Conservation (phyloP, 352 stramenopile species). For the Pythium aquatile region DNA sequence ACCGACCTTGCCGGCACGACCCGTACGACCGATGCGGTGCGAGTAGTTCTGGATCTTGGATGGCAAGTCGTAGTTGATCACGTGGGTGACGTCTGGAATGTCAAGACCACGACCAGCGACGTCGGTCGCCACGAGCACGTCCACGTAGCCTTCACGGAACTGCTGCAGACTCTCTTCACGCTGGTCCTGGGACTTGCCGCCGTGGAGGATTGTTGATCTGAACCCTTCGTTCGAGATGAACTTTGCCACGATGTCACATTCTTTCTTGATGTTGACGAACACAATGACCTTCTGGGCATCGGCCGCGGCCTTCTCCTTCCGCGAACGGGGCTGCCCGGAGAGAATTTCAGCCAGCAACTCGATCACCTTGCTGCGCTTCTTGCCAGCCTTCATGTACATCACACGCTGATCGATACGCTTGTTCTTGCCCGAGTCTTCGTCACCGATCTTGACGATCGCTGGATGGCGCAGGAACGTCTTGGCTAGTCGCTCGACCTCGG, state of each 20-base stretch:
- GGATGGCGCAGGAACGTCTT: slow-evolving; percentile 97
- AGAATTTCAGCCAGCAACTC: slow-evolving; percentile 88
- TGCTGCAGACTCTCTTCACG: slow-evolving; percentile 90
- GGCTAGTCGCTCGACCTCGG: slow-evolving; percentile 96
- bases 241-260: slow-evolving; percentile 94
- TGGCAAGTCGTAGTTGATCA: slow-evolving; percentile 99
- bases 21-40: slow-evolving; percentile 98
- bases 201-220: slow-evolving; percentile 94
- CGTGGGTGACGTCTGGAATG: slow-evolving; percentile 97
- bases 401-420: slow-evolving; percentile 97
- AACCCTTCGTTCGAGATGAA: slow-evolving; percentile 91
- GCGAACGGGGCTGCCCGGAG: slow-evolving; percentile 56
- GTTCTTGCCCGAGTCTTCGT: slow-evolving; percentile 98
- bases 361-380: slow-evolving; percentile 90
- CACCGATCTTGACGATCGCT: slow-evolving; percentile 97
- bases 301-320: slow-evolving; percentile 64
- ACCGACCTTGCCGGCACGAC: slow-evolving; percentile 96
- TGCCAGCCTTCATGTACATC: slow-evolving; percentile 88
- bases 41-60: slow-evolving; percentile 98
- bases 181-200: slow-evolving; percentile 96
- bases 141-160: slow-evolving; percentile 87
- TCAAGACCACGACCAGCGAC: slow-evolving; percentile 96
- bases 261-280: slow-evolving; percentile 99
- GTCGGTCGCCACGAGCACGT: slow-evolving; percentile 93
- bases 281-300: slow-evolving; percentile 96